A percentile compares a stretch with the other conserved stretches of the same genome.
These are phyloP conservation scores for Pseudogymnoascus sp. DNA, from an alignment of 2,329 filamentous ascomycete species.

Conservation along the genomic window DNA sequence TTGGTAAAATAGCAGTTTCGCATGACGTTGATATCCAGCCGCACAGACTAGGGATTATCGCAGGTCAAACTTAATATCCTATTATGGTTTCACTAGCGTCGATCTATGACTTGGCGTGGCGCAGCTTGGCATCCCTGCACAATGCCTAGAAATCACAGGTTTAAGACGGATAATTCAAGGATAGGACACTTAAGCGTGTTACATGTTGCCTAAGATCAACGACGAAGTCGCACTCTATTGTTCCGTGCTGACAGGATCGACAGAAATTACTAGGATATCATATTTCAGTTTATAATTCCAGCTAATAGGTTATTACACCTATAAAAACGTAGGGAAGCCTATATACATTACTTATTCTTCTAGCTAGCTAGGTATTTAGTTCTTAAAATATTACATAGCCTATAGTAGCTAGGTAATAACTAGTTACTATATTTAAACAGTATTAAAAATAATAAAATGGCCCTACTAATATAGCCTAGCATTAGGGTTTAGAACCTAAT, in stretches of 20 bases:
- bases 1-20: neutral
- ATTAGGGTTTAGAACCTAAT: neutral
- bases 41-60: neutral
- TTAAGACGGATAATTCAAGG: neutral
- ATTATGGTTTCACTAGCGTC: neutral
- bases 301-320: neutral
- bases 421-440: neutral
- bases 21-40: neutral
- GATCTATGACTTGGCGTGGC: neutral
- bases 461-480: neutral
- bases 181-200: neutral
- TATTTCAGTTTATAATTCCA: neutral
- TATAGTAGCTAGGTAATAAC: neutral
- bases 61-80: constrained; percentile 7
- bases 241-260: constrained; percentile 2
- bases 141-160: neutral
- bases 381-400: neutral
- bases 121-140: neutral
- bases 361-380: neutral
- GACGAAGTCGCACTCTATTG: neutral
- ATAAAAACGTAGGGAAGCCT: neutral
- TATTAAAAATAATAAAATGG: neutral
- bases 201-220: neutral
- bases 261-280: neutral
- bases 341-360: neutral